Evolutionary conservation across 345 rosid genomes (phyloP), one percentile per base, ranked within the genome.

Genomic region (Sisymbrium irio): DNA sequence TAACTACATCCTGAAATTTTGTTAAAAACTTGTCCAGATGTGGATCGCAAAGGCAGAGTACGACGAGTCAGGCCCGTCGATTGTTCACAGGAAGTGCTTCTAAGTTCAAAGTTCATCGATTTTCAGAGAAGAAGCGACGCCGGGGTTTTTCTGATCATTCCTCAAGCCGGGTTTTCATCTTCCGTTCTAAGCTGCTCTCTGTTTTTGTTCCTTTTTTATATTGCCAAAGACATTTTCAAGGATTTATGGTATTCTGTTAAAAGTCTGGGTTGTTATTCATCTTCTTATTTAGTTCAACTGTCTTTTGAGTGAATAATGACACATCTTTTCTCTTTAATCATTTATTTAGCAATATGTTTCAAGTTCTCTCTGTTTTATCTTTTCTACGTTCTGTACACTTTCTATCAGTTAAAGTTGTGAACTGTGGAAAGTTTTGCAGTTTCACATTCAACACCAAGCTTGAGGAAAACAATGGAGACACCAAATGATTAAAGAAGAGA

Each of bases 41-140:
- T 91, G 96, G 97, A 91, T 91, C 44, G 90, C 97, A 0, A 91
- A 91, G 88, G 93, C 93, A 10, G 97, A 91, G 81, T 92, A 90
- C 7, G 98, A 92, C 28, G 98, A 92, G 71, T 90, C 98, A 2
- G 97, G 98, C 5, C 97, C 97, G 6, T 90, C 98, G 4, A 93
- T 93, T 22, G 97, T 93, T 67, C 98, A 93, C 77, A 80, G 98
- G 84, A 90, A 93, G 53, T 93, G 98, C 85, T 90, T 93, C 88
- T 93, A 83, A 88, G 78, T 40, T 61, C 58, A 1, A 77, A 47
- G 53, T 41, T 49, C 40, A 64, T 54, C 63, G 3, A 30, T 47
- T 63, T 77, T 15, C 69, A 44, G 57, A 69, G 54, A 76, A 56
- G 61, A 74, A 74, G 72, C 47, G 4, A 18, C 4, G 54, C 37